Conservation (phyloP, 1,139 yeast species). For the Diutina pseudorugosa region DNA sequence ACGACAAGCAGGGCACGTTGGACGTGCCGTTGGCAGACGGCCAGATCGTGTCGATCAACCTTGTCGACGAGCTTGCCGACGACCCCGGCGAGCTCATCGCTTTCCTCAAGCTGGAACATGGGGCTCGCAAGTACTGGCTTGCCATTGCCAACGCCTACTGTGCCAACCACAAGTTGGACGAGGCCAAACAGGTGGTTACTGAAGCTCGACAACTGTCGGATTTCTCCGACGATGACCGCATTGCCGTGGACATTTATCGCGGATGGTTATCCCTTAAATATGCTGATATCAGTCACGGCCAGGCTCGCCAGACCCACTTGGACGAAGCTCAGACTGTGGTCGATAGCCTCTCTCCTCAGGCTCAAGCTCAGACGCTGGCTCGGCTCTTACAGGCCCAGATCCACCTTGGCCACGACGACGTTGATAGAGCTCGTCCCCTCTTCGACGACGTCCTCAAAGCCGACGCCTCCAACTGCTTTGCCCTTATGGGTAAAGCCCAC, state of each 20-base stretch:
- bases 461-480: constrained; percentile 52
- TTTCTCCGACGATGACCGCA: background rate
- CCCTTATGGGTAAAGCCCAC: constrained; percentile 79
- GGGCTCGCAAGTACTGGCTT: constrained; percentile 72
- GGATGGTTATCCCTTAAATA: constrained; percentile 21
- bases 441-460: constrained; percentile 42
- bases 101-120: constrained; percentile 67
- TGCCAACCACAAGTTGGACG: constrained; percentile 42
- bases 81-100: constrained; percentile 76
- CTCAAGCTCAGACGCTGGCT: background rate
- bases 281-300: background rate
- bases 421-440: constrained; percentile 55
- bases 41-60: constrained; percentile 50
- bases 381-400: background rate
- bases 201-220: background rate
- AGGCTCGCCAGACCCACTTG: background rate
- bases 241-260: background rate
- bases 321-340: background rate
- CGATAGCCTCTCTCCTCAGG: background rate
- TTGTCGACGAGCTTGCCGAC: constrained; percentile 62
- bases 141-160: constrained; percentile 76
- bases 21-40: constrained; percentile 64
- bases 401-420: constrained; percentile 24
- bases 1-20: constrained; percentile 24
- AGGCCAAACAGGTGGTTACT: constrained; percentile 26